Conservation (phyloP, 768 basidiomycete species). For the Russula ochroleuca region DNA sequence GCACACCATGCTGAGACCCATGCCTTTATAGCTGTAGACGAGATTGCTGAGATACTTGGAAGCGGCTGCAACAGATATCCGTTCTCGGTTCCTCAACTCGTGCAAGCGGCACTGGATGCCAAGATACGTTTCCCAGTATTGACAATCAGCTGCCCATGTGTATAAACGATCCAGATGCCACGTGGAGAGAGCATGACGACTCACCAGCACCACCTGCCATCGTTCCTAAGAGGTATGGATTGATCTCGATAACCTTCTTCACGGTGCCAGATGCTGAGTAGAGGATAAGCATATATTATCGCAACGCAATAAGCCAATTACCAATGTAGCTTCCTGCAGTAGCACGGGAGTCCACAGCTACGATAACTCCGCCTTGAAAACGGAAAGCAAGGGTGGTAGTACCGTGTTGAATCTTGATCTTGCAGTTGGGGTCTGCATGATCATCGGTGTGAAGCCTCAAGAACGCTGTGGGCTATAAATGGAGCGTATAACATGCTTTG, state of each 20-base stretch:
- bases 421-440: constrained; percentile 87
- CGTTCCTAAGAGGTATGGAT: constrained; percentile 96
- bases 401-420: constrained; percentile 98
- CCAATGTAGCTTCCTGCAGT: constrained; percentile 97
- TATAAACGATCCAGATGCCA: not conserved
- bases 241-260: constrained; percentile 99
- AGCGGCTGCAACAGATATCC: constrained; percentile 98
- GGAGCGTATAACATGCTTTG: not conserved
- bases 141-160: constrained; percentile 70
- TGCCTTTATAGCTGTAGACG: constrained; percentile 97
- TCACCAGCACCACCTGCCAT: constrained; percentile 98
- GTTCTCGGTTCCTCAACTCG: constrained; percentile 92
- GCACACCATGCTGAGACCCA: constrained; percentile 97
- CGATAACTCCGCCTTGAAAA: constrained; percentile 94
- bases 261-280: constrained; percentile 86
- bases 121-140: constrained; percentile 98
- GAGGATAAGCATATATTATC: not conserved
- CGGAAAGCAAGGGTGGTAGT: constrained; percentile 98
- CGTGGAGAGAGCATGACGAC: constrained; percentile 29
- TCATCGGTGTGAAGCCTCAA: constrained; percentile 93
- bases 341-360: constrained; percentile 98
- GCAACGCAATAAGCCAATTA: constrained; percentile 36
- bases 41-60: constrained; percentile 97
- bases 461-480: constrained; percentile 80
- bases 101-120: constrained; percentile 97